Base-by-base conservation (phyloP, 345 rosid species). In the Acer campestre region DNA sequence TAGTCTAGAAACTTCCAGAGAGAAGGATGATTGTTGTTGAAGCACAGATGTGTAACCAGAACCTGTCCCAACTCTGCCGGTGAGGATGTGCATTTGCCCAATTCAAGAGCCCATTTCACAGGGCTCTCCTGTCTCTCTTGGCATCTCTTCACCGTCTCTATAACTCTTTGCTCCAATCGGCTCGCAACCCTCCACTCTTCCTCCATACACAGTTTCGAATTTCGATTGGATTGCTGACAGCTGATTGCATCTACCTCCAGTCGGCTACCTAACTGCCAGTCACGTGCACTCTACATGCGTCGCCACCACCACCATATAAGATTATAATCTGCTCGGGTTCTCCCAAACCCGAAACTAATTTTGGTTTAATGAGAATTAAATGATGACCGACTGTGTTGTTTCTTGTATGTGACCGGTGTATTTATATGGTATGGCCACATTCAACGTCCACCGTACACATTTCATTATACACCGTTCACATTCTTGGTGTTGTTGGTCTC, bases 1-100 rank as follows among this genome's bases (percentile, higher is more conserved):
- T 80, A 83, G 11, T 88, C 84, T 6, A 90, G 79, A 49, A 88
- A 82, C 77, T 88, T 90, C 94, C 94, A 90, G 44, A 87, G 80
- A 0, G 84, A 78, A 13, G 92, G 87, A 18, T 82, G 81, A 71
- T 80, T 82, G 80, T 82, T 76, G 73, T 84, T 61, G 83, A 87
- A 84, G 79, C 92, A 89, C 63, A 88, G 85, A 61, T 67, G 75
- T 10, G 86, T 78, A n/a, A 85, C 90, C 27, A 90, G 55, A 11
- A 82, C 58, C 53, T 84, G 75, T 44, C 83, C 91, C 35, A 88
- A 75, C 49, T 88, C 93, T 10, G 88, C 71, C 51, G 82, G 71
- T 0, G 91, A 86, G 3, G 6, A 78, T 80, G n/a, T n/a, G 70
- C 88, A 81, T 67, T 81, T 85, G 7, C 75, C 84, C 6, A 90